These are phyloP conservation scores for Phoenix dactylifera DNA, from an alignment of 176 grass and related monocot genomes.

Conservation along the genomic window DNA sequence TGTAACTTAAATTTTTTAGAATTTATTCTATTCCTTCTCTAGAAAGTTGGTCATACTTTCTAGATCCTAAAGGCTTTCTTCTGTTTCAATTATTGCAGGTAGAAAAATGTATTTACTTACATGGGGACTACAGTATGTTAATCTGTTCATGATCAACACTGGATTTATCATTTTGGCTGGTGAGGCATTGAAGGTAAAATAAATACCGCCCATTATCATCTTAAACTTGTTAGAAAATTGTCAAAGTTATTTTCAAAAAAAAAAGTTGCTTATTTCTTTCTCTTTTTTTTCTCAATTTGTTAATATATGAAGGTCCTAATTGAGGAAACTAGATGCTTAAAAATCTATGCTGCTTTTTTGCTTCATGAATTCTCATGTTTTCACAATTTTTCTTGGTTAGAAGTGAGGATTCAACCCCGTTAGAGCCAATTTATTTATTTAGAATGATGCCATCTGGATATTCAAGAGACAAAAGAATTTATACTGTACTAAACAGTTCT, in stretches of 20 bases:
- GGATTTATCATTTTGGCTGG: constrained; percentile 94
- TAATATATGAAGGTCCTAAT: no score
- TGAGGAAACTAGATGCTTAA: no score
- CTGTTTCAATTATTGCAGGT: constrained; percentile 25
- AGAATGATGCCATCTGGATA: no score
- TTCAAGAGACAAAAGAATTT: no score
- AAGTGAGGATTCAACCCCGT: no score
- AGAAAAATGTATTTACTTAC: constrained; percentile 81
- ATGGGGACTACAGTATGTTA: constrained; percentile 94
- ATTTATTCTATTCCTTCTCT: background rate
- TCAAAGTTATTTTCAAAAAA: background rate
- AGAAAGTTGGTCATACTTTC: no score
- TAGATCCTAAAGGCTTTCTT: background rate
- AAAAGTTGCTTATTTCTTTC: background rate
- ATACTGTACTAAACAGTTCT: no score
- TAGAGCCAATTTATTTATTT: no score
- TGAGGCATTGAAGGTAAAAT: constrained; percentile 82
- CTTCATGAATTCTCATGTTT: no score
- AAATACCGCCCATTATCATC: background rate
- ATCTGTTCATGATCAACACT: constrained; percentile 99
- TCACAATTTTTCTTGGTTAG: no score
- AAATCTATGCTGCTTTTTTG: no score
- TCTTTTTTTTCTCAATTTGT: no score
- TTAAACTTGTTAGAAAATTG: background rate
- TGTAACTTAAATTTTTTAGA: background rate